Percentiles rank a stretch among this genome's conserved stretches.
These are phyloP conservation scores for Penicillium flavigenum DNA, from an alignment of 495 filamentous ascomycete species.

Conservation along the genomic window DNA sequence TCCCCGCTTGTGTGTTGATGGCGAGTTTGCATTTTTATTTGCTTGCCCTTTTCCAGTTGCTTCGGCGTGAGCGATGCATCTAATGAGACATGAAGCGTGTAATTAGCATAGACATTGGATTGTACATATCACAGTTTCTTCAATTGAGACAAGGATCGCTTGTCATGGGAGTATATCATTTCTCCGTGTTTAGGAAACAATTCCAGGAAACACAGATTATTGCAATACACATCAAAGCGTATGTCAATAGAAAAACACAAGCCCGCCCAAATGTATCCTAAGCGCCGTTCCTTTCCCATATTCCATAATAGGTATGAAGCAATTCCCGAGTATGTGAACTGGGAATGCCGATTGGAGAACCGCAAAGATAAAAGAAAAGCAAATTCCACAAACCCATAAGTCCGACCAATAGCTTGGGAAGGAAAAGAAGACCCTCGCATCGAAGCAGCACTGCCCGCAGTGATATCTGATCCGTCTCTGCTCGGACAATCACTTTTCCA, in stretches of 20 bases:
- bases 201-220: neutral
- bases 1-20: neutral
- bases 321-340: neutral
- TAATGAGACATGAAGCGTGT: conserved; percentile 26
- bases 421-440: conserved; percentile 17
- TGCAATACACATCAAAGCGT: neutral
- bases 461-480: conserved; percentile 12
- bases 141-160: conserved; percentile 5
- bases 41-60: too few species aligned
- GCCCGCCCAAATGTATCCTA: conserved; percentile 10
- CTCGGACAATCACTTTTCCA: neutral
- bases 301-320: conserved; percentile 2
- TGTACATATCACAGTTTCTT: conserved; percentile 11
- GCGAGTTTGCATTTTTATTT: neutral
- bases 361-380: conserved; percentile 13
- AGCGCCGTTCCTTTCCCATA: conserved; percentile 20
- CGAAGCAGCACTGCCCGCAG: conserved; percentile 25
- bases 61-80: conserved; percentile 13
- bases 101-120: conserved; percentile 23
- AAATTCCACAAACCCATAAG: conserved; percentile 13
- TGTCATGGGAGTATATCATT: conserved; percentile 1
- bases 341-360: conserved; percentile 9
- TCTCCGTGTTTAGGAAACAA: neutral
- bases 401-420: neutral
- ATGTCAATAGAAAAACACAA: neutral